These are phyloP conservation scores for Meredithiella fracta DNA, from an alignment of 2,329 filamentous ascomycete species.

Conservation along the genomic window DNA sequence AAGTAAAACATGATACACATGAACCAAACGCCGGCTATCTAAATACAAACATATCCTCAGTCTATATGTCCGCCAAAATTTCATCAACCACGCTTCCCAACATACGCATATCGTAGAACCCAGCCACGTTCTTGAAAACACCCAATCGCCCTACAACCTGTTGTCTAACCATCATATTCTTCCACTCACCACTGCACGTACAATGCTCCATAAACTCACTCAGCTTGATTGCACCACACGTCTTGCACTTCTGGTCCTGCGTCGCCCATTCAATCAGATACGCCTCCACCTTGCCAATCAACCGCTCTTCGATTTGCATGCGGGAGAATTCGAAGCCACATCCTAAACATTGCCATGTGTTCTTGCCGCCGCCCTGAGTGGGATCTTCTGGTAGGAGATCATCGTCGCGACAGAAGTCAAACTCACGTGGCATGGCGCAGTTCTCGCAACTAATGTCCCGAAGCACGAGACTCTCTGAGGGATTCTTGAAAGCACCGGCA, in stretches of 20 bases:
- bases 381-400: conserved; percentile 47
- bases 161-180: conserved; percentile 48
- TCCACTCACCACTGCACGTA: conserved; percentile 78
- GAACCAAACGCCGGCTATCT: neutral
- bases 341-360: conserved; percentile 59
- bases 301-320: conserved; percentile 66
- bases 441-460: conserved; percentile 69
- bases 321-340: conserved; percentile 63
- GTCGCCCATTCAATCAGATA: conserved; percentile 65
- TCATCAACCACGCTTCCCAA: conserved; percentile 57
- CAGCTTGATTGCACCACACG: conserved; percentile 55
- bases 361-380: conserved; percentile 18
- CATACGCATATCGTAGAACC: conserved; percentile 69
- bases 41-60: neutral
- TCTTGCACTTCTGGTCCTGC: conserved; percentile 71
- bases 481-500: conserved; percentile 77
- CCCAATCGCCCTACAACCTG: conserved; percentile 48
- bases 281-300: conserved; percentile 62
- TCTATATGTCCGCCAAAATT: conserved; percentile 32
- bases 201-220: conserved; percentile 98
- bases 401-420: conserved; percentile 85
- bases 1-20: neutral
- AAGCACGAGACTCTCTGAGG: conserved; percentile 57
- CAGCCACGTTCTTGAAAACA: conserved; percentile 59
- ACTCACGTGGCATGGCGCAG: conserved; percentile 74